A percentile compares a stretch with the other conserved stretches of the same genome.
phyloP scores from a whole-genome alignment of 257 asterid genomes.

The Handroanthus guayacan region DNA sequence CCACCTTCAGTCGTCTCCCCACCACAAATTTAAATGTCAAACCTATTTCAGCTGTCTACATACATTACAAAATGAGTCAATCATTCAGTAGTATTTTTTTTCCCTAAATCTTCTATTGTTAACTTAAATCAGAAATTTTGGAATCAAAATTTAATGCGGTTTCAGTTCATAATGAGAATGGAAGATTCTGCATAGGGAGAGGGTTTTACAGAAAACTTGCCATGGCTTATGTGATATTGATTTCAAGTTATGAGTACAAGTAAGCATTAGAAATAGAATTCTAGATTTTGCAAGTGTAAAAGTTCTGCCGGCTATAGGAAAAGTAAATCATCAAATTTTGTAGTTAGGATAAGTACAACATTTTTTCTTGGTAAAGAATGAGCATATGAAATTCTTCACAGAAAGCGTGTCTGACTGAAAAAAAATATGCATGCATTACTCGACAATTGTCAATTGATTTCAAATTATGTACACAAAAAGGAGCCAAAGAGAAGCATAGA shows the following conservation, averaged over 20 bases:
- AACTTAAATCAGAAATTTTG: not conserved
- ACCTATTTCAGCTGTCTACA: conserved; percentile 1
- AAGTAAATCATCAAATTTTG: not conserved
- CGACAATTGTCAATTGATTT: not conserved
- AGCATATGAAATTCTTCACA: conserved; percentile 6
- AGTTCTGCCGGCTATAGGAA: not conserved
- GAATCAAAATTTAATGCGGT: not conserved
- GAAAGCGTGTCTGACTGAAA: conserved; percentile 11
- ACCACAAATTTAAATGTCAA: not conserved
- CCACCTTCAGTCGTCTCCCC: not conserved
- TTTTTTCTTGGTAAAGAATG: not conserved
- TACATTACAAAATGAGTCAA: conserved; percentile 20
- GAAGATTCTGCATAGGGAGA: not conserved
- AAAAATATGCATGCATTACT: not conserved
- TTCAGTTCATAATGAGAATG: not conserved
- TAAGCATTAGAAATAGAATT: conserved; percentile 1
- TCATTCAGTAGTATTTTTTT: not conserved
- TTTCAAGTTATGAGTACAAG: not conserved
- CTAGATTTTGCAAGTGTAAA: not conserved
- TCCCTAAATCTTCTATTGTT: not conserved
- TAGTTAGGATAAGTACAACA: conserved; percentile 8
- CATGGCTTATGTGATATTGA: not conserved
- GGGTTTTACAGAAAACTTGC: not conserved
- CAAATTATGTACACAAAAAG: conserved; percentile 19
- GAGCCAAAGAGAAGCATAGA: conserved; percentile 28